Conservation (phyloP, 495 filamentous ascomycete species). For the Xylaria flabelliformis region DNA sequence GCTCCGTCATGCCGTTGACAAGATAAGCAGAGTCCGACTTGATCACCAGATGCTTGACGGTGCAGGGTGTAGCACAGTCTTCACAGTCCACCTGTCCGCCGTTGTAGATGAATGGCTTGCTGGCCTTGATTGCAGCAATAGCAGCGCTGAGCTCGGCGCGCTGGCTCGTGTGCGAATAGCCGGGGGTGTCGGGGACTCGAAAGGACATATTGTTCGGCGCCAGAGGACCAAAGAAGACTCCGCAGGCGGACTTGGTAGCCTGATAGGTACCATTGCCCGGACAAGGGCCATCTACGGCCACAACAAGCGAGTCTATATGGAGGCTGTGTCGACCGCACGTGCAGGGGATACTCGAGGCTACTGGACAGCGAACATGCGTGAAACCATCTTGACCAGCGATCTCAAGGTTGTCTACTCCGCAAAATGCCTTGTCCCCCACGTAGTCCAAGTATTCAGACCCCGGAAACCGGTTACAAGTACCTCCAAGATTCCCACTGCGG, state of each 20-base stretch:
- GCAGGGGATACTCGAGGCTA: not conserved
- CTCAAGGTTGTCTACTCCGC: slow-evolving; percentile 3
- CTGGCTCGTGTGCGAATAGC: slow-evolving; percentile 16
- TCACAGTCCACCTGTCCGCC: slow-evolving; percentile 15
- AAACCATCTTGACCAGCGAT: not conserved
- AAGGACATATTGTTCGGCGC: slow-evolving; percentile 3
- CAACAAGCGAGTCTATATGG: slow-evolving; percentile 15
- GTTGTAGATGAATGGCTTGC: not conserved
- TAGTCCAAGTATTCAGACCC: not conserved
- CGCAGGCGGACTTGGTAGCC: not conserved
- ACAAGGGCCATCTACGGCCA: slow-evolving; percentile 20
- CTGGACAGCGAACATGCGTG: slow-evolving; percentile 4
- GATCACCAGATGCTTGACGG: slow-evolving; percentile 2
- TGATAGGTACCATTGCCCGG: slow-evolving; percentile 3
- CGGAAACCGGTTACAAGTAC: slow-evolving; percentile 1
- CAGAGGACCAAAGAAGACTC: not conserved
- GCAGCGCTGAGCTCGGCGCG: slow-evolving; percentile 15
- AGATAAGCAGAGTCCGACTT: slow-evolving; percentile 22
- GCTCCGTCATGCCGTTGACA: slow-evolving; percentile 17
- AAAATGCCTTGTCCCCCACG: not conserved
- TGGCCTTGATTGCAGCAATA: not conserved
- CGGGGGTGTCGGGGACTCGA: slow-evolving; percentile 3
- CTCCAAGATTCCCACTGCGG: not conserved
- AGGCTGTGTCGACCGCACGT: slow-evolving; percentile 6
- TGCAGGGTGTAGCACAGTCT: not conserved